Conservation (phyloP, 2,329 filamentous ascomycete genomes). For the Sporothrix phasma region DNA sequence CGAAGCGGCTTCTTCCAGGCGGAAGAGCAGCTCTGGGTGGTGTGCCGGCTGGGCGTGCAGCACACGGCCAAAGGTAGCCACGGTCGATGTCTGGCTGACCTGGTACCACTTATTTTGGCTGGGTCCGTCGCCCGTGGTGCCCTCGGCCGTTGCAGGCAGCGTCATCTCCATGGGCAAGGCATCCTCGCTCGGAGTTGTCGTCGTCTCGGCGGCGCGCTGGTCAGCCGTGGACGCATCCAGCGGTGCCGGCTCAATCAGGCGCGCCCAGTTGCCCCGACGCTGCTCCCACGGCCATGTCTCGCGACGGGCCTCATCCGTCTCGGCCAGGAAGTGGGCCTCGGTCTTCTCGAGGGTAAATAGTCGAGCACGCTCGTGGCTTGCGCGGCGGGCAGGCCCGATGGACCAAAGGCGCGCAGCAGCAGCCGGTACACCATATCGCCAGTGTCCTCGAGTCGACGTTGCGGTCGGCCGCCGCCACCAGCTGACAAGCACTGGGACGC, state of each 20-base stretch:
- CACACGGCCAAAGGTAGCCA: conserved; percentile 42
- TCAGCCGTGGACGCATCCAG: neutral
- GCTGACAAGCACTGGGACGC: conserved; percentile 13
- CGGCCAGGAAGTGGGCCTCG: conserved; percentile 26
- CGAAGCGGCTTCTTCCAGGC: neutral
- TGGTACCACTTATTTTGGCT: conserved; percentile 9
- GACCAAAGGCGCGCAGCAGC: conserved; percentile 28
- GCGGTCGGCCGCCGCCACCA: neutral
- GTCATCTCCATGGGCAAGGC: conserved; percentile 8
- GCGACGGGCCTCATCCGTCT: conserved; percentile 23
- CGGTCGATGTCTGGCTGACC: conserved; percentile 1
- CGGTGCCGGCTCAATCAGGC: conserved; percentile 16
- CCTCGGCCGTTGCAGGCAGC: neutral
- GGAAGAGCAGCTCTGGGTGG: neutral
- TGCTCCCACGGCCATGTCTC: conserved; percentile 31
- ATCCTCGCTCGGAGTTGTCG: neutral
- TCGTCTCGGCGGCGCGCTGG: neutral
- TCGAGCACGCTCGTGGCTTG: conserved; percentile 20
- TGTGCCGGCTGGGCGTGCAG: conserved; percentile 27
- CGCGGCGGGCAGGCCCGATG: conserved; percentile 10
- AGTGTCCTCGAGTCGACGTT: conserved; percentile 26
- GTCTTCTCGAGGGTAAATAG: conserved; percentile 3
- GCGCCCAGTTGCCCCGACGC: conserved; percentile 18
- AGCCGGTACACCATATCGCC: conserved; percentile 38
- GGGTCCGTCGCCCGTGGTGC: neutral